Percentiles rank a stretch among this genome's conserved stretches.
Evolutionary conservation across 73 alveolate species (phyloP).

Genomic region (Tetrahymena malaccensis): DNA sequence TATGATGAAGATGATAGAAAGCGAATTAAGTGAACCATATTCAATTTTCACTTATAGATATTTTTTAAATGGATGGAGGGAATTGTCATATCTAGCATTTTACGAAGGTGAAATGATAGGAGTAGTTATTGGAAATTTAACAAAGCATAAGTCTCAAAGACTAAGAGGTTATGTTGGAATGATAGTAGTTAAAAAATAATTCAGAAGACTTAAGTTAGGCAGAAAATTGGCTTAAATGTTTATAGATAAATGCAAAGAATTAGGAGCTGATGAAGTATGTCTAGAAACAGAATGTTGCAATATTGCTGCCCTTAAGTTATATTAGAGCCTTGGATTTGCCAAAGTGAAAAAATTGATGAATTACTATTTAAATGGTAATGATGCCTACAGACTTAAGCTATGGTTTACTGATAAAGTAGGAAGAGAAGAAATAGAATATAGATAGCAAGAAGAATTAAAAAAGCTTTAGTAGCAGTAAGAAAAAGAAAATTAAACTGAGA

Average conservation of each 20-base stretch:
- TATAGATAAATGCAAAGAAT: conserved; percentile 69
- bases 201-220: conserved; percentile 87
- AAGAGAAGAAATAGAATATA: neutral
- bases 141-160: conserved; percentile 45
- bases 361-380: conserved; percentile 93
- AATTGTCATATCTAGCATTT: conserved; percentile 64
- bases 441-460: neutral
- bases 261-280: conserved; percentile 78
- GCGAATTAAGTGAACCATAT: conserved; percentile 93
- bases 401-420: conserved; percentile 40
- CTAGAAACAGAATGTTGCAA: conserved; percentile 92
- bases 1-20: conserved; percentile 76
- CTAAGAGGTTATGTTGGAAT: conserved; percentile 91
- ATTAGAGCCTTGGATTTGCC: conserved; percentile 90
- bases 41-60: conserved; percentile 91
- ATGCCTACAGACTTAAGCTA: conserved; percentile 89
- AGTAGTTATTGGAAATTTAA: conserved; percentile 58
- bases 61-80: conserved; percentile 88
- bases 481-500: neutral
- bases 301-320: conserved; percentile 76
- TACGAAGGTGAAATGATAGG: conserved; percentile 64
- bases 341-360: conserved; percentile 84
- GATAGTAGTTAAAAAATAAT: conserved; percentile 90
- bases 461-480: neutral
- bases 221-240: conserved; percentile 70